phyloP scores from a whole-genome alignment of 164 flowering plant species.

The Vitis rotundifolia region DNA sequence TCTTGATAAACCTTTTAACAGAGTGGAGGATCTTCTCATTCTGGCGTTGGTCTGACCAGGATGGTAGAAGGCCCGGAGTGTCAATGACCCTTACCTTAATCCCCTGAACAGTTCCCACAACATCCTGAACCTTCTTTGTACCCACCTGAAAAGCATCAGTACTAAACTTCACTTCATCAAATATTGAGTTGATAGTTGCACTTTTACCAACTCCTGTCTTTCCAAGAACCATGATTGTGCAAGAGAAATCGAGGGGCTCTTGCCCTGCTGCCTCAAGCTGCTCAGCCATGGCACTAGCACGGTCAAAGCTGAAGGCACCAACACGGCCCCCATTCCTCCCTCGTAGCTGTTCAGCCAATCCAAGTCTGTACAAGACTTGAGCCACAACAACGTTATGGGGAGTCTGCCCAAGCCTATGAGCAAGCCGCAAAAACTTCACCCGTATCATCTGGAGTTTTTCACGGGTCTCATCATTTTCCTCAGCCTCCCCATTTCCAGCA shows the following conservation, averaged over 20 bases:
- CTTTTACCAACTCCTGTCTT: conserved; percentile 98
- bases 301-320: conserved; percentile 93
- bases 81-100: conserved; percentile 90
- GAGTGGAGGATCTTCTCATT: conserved; percentile 87
- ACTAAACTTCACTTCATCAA: conserved; percentile 81
- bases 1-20: conserved; percentile 76
- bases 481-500: conserved; percentile 66
- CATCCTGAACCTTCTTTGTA: conserved; percentile 93
- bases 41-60: conserved; percentile 77
- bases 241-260: conserved; percentile 90
- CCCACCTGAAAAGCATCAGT: conserved; percentile 88
- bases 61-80: conserved; percentile 93
- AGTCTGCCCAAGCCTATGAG: conserved; percentile 98
- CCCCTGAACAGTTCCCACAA: conserved; percentile 93
- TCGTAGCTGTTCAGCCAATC: conserved; percentile 92
- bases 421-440: conserved; percentile 92
- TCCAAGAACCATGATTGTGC: conserved; percentile 96
- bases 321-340: conserved; percentile 85
- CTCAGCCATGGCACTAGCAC: conserved; percentile 99
- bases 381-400: conserved; percentile 99
- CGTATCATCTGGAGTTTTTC: conserved; percentile 97
- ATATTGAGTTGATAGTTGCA: conserved; percentile 96
- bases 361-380: conserved; percentile 91
- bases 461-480: conserved; percentile 90
- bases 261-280: conserved; percentile 90